These are phyloP conservation scores for Pseudogymnoascus sp. DNA, from an alignment of 2,329 filamentous ascomycete genomes.

Conservation along the genomic window DNA sequence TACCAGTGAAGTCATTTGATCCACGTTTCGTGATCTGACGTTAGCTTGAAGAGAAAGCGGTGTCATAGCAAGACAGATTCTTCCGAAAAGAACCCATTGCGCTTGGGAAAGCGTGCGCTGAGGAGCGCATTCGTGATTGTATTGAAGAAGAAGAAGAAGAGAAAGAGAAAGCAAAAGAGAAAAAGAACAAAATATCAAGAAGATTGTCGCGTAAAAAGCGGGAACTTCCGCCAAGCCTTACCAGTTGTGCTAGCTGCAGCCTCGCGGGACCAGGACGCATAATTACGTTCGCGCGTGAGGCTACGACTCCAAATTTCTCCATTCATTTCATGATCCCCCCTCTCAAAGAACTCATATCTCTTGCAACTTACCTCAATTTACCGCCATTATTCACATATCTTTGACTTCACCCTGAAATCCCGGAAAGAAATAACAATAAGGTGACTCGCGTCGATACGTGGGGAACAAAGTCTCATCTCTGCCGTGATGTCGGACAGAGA, in stretches of 20 bases:
- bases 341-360: background rate
- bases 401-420: background rate
- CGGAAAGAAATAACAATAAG: slow-evolving; percentile 1
- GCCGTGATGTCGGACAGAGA: slow-evolving; percentile 57
- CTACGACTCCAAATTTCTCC: slow-evolving; percentile 1
- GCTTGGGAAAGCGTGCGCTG: background rate
- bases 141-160: background rate
- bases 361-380: background rate
- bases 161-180: background rate
- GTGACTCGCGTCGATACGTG: slow-evolving; percentile 1
- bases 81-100: background rate
- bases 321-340: background rate
- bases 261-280: background rate
- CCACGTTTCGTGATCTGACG: background rate
- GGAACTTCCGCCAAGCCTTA: slow-evolving; percentile 5
- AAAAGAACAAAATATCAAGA: slow-evolving; percentile 6
- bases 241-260: slow-evolving; percentile 5
- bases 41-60: background rate
- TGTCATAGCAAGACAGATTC: background rate
- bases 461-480: slow-evolving; percentile 8
- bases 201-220: slow-evolving; percentile 6
- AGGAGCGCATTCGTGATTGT: background rate
- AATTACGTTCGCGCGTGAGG: slow-evolving; percentile 5
- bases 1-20: slow-evolving; percentile 10
- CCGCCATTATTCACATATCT: background rate